Conservation (phyloP, 2,329 filamentous ascomycete species). For the Colletotrichum melonis region DNA sequence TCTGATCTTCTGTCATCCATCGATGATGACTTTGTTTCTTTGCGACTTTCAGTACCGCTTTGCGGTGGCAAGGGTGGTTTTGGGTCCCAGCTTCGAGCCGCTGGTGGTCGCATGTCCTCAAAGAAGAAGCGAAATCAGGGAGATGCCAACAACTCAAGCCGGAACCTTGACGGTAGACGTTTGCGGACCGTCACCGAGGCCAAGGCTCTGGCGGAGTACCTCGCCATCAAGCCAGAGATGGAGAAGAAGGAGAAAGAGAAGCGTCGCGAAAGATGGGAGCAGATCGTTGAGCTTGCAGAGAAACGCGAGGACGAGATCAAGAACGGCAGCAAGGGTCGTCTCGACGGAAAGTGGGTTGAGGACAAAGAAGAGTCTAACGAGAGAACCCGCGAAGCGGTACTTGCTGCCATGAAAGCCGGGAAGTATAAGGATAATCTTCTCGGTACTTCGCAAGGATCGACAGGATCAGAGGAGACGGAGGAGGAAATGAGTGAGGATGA, state of each 20-base stretch:
- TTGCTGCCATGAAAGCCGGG: conserved; percentile 75
- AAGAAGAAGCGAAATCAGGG: conserved; percentile 85
- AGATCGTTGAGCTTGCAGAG: conserved; percentile 88
- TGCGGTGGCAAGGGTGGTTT: conserved; percentile 98
- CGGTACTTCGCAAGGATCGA: conserved; percentile 62
- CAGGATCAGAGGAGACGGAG: conserved; percentile 50
- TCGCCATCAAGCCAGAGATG: conserved; percentile 97
- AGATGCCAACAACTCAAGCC: conserved; percentile 89
- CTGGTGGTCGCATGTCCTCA: conserved; percentile 98
- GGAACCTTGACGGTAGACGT: conserved; percentile 91
- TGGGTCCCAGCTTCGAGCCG: conserved; percentile 94
- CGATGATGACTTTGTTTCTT: conserved; percentile 78
- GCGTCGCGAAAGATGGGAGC: conserved; percentile 85
- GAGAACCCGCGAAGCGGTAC: conserved; percentile 81
- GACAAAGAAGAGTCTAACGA: conserved; percentile 91
- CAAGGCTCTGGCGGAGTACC: conserved; percentile 93
- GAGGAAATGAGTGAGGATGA: conserved; percentile 47
- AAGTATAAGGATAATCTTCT: conserved; percentile 71
- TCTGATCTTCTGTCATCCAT: conserved; percentile 68
- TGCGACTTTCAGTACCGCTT: conserved; percentile 82
- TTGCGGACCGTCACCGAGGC: conserved; percentile 94
- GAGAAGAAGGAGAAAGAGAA: conserved; percentile 92
- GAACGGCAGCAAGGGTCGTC: conserved; percentile 74
- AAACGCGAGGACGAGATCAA: conserved; percentile 85
- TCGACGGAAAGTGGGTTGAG: conserved; percentile 95